Evolutionary conservation across 306 rosid genomes (phyloP), one percentile per base, ranked within the genome.

Genomic region (Dryas alaskensis): DNA sequence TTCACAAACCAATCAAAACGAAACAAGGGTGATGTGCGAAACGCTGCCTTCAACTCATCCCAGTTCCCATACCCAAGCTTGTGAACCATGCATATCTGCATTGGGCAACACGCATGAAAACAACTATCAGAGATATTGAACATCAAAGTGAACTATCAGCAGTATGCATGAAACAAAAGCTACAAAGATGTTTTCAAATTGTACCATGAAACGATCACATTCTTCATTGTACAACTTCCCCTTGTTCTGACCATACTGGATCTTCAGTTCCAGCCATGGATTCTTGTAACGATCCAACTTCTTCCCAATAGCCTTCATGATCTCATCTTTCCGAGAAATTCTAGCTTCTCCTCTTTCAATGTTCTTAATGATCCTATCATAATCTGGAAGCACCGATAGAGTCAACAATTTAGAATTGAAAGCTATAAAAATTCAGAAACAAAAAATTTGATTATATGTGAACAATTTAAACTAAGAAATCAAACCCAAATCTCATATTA

Each of bases 1-100:
- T 94, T 94, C 4, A 94, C 91, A 86, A 94, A 94, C 99, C 99
- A 94, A 86, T 94, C 99, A 84, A 94, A 94, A 61, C 99, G 99
- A 85, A 94, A 94, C 81, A 94, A 76, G 47, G 99, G 93, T 10
- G 99, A 94, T n/a, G 88, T 94, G 53, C 99, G 96, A 64, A 94
- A 94, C 19, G 94, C 97, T 40, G 97, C 99, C 86, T 94, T 94
- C 85, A 94, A 74, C 76, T 92, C 99, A 73, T 94, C 99, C 99
- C 99, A 94, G 84, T 94, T 94, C 60, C 99, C 99, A 75, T 94
- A 94, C 50, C 99, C 99, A 67, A 94, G 97, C 77, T 94, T 94
- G 91, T 94, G 97, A 83, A 92, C 83, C 99, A 88, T 94, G 86
- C 99, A 94, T 71, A 94, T 92, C 99, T 94, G 81, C 72, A 72